Evolutionary conservation across 2,329 filamentous ascomycete species (phyloP).

Genomic region (Trichoderma pleuroti): DNA sequence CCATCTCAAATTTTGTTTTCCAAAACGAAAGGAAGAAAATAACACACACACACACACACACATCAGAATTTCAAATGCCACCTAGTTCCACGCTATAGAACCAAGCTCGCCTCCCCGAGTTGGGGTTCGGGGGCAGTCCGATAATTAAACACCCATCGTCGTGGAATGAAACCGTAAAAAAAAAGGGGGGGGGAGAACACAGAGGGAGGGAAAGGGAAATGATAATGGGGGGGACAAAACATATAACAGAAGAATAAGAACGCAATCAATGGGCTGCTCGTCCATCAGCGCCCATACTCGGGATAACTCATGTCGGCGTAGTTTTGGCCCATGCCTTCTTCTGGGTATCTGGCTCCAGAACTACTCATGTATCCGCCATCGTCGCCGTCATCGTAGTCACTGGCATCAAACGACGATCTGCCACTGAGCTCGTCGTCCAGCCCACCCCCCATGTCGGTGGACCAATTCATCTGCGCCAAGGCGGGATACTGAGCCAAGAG

Average conservation of each 20-base stretch:
- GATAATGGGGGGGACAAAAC: background rate
- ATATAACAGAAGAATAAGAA: background rate
- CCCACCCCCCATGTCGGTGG: slow-evolving; percentile 63
- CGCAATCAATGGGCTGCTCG: background rate
- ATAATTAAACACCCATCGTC: background rate
- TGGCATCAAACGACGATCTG: slow-evolving; percentile 76
- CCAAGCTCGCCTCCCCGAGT: background rate
- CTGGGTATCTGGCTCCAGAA: slow-evolving; percentile 57
- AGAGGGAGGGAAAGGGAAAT: background rate
- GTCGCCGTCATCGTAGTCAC: slow-evolving; percentile 72
- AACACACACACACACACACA: background rate
- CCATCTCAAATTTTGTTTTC: slow-evolving; percentile 7
- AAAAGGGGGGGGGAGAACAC: background rate
- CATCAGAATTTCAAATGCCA: background rate
- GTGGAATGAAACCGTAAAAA: background rate
- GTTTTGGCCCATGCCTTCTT: slow-evolving; percentile 53
- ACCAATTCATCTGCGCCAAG: slow-evolving; percentile 87
- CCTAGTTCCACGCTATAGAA: slow-evolving; percentile 4
- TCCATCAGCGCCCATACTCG: slow-evolving; percentile 46
- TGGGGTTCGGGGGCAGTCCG: background rate
- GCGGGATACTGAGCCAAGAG: slow-evolving; percentile 90
- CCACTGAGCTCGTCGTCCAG: slow-evolving; percentile 75
- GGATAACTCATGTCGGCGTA: slow-evolving; percentile 51
- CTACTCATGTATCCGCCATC: slow-evolving; percentile 65
- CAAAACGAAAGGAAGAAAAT: background rate